Evolutionary conservation across 495 filamentous ascomycete genomes (phyloP).

Genomic region (Penicillium desertorum): DNA sequence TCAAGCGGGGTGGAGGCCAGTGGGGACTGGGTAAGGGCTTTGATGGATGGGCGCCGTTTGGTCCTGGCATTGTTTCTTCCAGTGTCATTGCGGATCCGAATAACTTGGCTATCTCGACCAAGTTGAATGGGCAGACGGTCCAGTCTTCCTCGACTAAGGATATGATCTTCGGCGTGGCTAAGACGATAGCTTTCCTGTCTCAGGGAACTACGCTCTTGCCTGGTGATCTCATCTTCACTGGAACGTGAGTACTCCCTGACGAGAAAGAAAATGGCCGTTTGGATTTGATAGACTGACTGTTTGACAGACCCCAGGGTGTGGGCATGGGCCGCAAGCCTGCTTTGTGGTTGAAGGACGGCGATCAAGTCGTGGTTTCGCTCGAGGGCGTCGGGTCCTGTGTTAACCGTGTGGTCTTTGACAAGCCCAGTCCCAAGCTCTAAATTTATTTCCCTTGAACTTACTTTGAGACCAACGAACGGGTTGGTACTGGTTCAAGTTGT

Average conservation of each 20-base stretch:
- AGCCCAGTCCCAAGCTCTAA: slow-evolving; percentile 55
- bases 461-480: not conserved
- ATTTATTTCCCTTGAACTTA: not conserved
- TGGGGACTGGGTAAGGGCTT: slow-evolving; percentile 84
- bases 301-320: slow-evolving; percentile 66
- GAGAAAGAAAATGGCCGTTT: not conserved
- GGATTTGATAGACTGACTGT: slow-evolving; percentile 9
- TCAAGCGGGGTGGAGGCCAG: slow-evolving; percentile 75
- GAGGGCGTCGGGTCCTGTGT: slow-evolving; percentile 68
- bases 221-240: slow-evolving; percentile 82
- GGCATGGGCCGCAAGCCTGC: slow-evolving; percentile 73
- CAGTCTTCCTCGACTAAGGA: slow-evolving; percentile 76
- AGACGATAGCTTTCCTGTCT: slow-evolving; percentile 73
- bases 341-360: slow-evolving; percentile 77
- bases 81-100: slow-evolving; percentile 70
- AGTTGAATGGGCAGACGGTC: slow-evolving; percentile 68
- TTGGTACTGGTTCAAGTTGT: not conserved
- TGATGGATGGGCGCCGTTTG: slow-evolving; percentile 86
- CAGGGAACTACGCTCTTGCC: slow-evolving; percentile 75
- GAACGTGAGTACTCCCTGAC: slow-evolving; percentile 60
- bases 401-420: slow-evolving; percentile 70
- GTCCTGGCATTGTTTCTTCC: slow-evolving; percentile 73
- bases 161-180: slow-evolving; percentile 76
- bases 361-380: slow-evolving; percentile 72
- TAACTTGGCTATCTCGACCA: slow-evolving; percentile 61